Conservation (phyloP, 768 basidiomycete species). For the Naganishia randhawae region DNA sequence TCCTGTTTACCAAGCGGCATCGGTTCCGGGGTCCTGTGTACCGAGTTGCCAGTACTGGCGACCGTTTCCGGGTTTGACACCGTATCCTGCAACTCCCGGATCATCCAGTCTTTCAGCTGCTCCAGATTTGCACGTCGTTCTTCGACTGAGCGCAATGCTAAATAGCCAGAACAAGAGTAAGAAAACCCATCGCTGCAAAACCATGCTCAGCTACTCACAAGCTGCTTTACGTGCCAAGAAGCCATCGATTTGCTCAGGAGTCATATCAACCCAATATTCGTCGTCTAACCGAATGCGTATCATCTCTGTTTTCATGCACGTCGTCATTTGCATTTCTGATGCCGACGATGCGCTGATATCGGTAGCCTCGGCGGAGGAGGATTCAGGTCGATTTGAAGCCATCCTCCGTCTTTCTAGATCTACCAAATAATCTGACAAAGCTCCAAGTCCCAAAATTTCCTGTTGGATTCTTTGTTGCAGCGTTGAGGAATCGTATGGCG, state of each 20-base stretch:
- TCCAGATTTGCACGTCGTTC: conserved; percentile 8
- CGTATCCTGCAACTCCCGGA: background rate
- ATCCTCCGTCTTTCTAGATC: no score
- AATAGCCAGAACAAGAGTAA: background rate
- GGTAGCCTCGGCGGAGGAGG: background rate
- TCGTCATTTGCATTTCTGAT: no score
- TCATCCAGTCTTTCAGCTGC: conserved; percentile 19
- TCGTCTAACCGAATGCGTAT: conserved; percentile 18
- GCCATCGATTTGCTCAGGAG: background rate
- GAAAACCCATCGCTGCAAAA: background rate
- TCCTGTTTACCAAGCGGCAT: background rate
- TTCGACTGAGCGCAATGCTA: conserved; percentile 2
- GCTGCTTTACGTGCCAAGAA: conserved; percentile 17
- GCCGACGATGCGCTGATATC: background rate
- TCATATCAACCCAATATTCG: conserved; percentile 30
- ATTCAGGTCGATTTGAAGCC: background rate
- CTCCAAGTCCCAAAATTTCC: conserved; percentile 2
- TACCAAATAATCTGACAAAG: conserved; percentile 1
- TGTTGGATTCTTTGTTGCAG: conserved; percentile 9
- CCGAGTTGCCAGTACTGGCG: background rate
- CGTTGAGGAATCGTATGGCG: background rate
- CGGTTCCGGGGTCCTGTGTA: background rate
- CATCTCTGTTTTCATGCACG: background rate
- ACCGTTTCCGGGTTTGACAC: background rate
- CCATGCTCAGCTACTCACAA: conserved; percentile 7